Base-by-base conservation (phyloP, 2,329 filamentous ascomycete genomes). In the Teratosphaeria epicoccoides region DNA sequence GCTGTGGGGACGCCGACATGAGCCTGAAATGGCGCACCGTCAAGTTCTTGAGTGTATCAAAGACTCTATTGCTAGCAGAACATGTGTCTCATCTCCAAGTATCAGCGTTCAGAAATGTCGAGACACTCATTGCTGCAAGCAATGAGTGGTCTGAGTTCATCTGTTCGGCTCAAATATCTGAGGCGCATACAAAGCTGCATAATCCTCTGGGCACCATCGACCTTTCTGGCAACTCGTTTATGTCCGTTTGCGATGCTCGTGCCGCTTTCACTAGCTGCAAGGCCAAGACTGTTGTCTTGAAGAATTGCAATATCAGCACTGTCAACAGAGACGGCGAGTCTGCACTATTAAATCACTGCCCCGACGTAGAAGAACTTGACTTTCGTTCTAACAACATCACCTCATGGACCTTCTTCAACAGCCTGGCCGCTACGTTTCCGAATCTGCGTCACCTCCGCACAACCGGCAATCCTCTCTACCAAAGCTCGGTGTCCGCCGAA, bases 391-490 rank as follows among this genome's bases (percentile, higher is more conserved):
- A 76, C 56, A 61, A 62, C 1, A 72, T 77, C 24, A 52, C 61
- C 14, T 76, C 76, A 17, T 96, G 89, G 87, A 63, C 68, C 25
- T 87, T 94, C 65, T 75, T 95, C 57, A 83, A 95, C 61, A 66
- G 73, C 4, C 76, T 98, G 1, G 71, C 79, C 1, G 62, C 66
- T 6, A 72, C 81, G 52, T 88, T 95, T 58, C 91, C 93, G 0
- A 81, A 83, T 3, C 74, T 97, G 6, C 76, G 73, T 11, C 82
- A 82, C 28, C 78, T 98, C 37, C 85, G 90, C 14, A 81, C 95
- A 55, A 82, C 87, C 4, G 84, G 89, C 64, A 97, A 97, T 59
- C 90, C 91, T 4, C 76, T 97, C 22, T 94, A 88, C 69, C 75
- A 83, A 50, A 71, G 76, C 57, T 73, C 73, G n/a, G 59, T 61